These are phyloP conservation scores for Neofusicoccum ribis DNA, from an alignment of 2,329 filamentous ascomycete species.

Conservation along the genomic window DNA sequence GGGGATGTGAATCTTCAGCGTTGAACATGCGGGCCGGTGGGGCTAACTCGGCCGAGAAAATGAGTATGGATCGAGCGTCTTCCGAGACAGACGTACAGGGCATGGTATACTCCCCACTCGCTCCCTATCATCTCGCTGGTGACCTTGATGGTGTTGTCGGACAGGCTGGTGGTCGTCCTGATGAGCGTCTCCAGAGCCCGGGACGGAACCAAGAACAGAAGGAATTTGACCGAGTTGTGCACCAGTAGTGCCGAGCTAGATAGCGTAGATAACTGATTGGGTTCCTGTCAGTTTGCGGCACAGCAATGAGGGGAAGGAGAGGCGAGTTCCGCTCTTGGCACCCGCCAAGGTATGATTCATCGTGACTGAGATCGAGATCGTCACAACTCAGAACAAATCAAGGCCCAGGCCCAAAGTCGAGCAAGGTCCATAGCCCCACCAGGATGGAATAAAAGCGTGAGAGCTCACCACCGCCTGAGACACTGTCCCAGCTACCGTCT, in stretches of 20 bases:
- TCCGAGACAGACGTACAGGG: not conserved
- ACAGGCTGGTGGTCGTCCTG: not conserved
- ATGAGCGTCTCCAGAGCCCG: not conserved
- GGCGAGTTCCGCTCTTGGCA: not conserved
- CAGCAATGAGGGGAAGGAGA: too few species aligned
- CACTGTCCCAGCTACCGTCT: not conserved
- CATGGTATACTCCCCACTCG: not conserved
- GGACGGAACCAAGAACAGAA: not conserved
- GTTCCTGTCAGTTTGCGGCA: not conserved
- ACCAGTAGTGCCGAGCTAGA: not conserved
- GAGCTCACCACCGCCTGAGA: not conserved
- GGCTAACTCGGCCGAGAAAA: too few species aligned
- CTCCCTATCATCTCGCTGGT: slow-evolving; percentile 6
- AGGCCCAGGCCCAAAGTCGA: too few species aligned
- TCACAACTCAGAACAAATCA: not conserved
- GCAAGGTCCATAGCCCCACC: too few species aligned
- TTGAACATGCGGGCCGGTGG: not conserved
- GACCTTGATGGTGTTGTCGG: not conserved
- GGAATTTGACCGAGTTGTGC: not conserved
- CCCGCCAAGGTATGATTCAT: too few species aligned
- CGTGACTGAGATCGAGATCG: not conserved
- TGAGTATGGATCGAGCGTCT: too few species aligned
- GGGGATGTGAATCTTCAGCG: not conserved
- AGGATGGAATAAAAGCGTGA: not conserved
- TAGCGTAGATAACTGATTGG: not conserved